phyloP scores from a whole-genome alignment of 495 filamentous ascomycete species.

The Melanomma pulvis-pyrius region DNA sequence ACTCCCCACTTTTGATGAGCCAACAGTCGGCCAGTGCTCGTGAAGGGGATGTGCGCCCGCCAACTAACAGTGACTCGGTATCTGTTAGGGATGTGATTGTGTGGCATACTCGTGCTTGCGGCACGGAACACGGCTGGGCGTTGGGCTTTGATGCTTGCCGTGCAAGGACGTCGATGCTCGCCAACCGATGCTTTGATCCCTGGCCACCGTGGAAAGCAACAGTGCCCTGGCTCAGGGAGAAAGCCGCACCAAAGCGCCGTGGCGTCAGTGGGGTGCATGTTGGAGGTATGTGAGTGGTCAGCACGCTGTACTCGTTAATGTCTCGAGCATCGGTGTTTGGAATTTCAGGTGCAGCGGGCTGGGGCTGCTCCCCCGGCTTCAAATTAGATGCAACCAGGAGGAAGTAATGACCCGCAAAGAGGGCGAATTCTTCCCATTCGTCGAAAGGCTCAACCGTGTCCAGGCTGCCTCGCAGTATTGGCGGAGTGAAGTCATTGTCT shows the following conservation, averaged over 20 bases:
- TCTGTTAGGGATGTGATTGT: slow-evolving; percentile 63
- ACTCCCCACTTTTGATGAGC: slow-evolving; percentile 61
- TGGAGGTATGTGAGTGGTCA: slow-evolving; percentile 13
- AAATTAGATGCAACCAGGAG: slow-evolving; percentile 63
- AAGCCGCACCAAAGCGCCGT: slow-evolving; percentile 52
- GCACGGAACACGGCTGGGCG: slow-evolving; percentile 3
- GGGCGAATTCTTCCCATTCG: slow-evolving; percentile 92
- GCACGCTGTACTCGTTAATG: background rate
- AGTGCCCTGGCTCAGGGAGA: slow-evolving; percentile 45
- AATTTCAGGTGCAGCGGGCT: background rate
- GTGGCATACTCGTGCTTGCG: slow-evolving; percentile 65
- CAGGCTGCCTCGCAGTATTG: slow-evolving; percentile 57
- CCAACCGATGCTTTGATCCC: slow-evolving; percentile 53
- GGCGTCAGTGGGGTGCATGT: background rate
- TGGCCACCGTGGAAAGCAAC: slow-evolving; percentile 57
- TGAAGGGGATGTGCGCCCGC: slow-evolving; percentile 76
- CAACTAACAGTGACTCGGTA: slow-evolving; percentile 64
- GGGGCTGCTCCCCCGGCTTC: background rate
- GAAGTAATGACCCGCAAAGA: slow-evolving; percentile 87
- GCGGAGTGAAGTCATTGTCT: slow-evolving; percentile 60
- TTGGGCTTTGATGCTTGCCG: background rate
- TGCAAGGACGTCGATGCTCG: slow-evolving; percentile 58
- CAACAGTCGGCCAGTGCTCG: slow-evolving; percentile 71
- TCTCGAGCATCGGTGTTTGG: background rate
- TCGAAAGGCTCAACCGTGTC: slow-evolving; percentile 82